Evolutionary conservation across 2,329 filamentous ascomycete genomes (phyloP).

Genomic region (Aspergillus sojae): DNA sequence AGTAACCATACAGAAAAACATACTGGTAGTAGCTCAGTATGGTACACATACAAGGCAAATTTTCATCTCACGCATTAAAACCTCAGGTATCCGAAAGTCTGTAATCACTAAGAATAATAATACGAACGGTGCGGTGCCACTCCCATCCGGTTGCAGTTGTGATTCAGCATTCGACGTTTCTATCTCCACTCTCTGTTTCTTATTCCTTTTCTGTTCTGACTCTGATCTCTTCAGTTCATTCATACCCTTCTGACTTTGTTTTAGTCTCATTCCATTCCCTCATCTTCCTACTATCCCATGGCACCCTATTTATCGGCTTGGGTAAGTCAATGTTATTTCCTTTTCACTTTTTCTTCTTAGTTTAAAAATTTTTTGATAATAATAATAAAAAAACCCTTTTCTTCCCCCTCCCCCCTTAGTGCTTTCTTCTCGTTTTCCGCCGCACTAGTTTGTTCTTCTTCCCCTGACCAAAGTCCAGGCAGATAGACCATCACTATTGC

Average conservation of each 20-base stretch:
- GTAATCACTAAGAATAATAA: not conserved
- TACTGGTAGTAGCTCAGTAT: not conserved
- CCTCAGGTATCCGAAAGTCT: not conserved
- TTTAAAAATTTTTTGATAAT: not conserved
- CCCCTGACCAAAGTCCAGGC: slow-evolving; percentile 17
- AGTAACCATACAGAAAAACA: not conserved
- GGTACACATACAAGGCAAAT: not conserved
- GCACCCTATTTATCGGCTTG: slow-evolving; percentile 10
- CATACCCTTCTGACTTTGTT: not conserved
- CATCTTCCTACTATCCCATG: slow-evolving; percentile 8
- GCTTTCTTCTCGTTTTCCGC: not conserved
- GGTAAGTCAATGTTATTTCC: slow-evolving; percentile 2
- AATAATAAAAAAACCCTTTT: too few relatives aligned
- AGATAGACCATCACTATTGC: slow-evolving; percentile 4
- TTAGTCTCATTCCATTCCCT: not conserved
- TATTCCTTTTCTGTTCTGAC: slow-evolving; percentile 12
- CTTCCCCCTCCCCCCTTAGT: not conserved
- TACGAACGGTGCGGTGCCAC: not conserved
- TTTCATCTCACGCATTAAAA: not conserved
- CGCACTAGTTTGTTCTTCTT: slow-evolving; percentile 9
- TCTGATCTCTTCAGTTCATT: slow-evolving; percentile 8
- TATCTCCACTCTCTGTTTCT: slow-evolving; percentile 29
- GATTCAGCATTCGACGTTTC: slow-evolving; percentile 11
- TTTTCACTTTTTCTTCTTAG: not conserved
- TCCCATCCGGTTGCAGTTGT: slow-evolving; percentile 3